Conservation (phyloP, 805 yeast genomes). For the Teunomyces funiuensis region DNA sequence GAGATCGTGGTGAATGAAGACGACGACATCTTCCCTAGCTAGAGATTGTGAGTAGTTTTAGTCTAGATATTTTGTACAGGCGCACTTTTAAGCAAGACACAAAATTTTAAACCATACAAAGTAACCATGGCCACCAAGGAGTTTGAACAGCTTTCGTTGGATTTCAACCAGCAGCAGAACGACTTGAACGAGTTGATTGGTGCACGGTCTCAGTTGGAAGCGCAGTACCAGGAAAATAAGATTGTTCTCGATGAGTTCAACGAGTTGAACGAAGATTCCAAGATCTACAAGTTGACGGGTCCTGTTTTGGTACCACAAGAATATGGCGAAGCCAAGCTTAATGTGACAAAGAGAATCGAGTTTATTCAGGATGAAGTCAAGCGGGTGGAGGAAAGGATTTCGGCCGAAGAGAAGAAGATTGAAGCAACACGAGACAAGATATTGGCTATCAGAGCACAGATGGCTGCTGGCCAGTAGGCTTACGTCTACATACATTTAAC, state of each 20-base stretch:
- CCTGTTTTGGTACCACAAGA: constrained; percentile 92
- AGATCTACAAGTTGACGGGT: constrained; percentile 86
- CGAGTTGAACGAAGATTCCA: constrained; percentile 60
- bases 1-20: constrained; percentile 39
- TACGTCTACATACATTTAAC: neutral
- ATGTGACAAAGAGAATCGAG: constrained; percentile 86
- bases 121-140: constrained; percentile 18
- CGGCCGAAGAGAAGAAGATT: constrained; percentile 43
- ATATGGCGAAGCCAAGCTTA: constrained; percentile 72
- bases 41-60: neutral
- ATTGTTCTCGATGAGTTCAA: constrained; percentile 84
- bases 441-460: constrained; percentile 44
- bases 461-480: constrained; percentile 10
- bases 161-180: constrained; percentile 46
- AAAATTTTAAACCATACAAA: neutral
- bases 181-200: constrained; percentile 54
- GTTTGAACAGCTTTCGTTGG: constrained; percentile 45
- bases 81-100: neutral
- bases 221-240: constrained; percentile 90
- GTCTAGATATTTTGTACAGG: constrained; percentile 2
- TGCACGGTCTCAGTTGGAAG: constrained; percentile 84
- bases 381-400: constrained; percentile 70
- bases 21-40: constrained; percentile 31
- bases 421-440: constrained; percentile 60
- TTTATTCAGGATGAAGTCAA: constrained; percentile 77